Percentiles rank a stretch among this genome's conserved stretches.
phyloP scores from a whole-genome alignment of 2,329 filamentous ascomycete species.

The Aspergillus oerlinghausenensis region DNA sequence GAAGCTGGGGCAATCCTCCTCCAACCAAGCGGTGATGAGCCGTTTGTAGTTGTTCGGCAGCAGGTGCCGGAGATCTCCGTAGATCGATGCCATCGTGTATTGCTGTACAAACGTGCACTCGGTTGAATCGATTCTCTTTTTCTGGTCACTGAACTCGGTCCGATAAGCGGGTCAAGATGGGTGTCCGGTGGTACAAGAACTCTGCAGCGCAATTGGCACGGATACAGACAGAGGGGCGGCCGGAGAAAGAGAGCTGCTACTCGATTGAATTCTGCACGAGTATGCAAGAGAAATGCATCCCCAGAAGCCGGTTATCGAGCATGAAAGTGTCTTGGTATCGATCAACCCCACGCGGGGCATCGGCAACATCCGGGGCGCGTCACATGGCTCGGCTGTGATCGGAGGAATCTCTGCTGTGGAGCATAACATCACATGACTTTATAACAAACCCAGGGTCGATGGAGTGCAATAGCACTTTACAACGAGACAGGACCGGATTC shows the following conservation, averaged over 20 bases:
- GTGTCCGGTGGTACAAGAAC: not conserved
- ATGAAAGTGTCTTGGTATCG: not conserved
- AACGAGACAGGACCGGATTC: not conserved
- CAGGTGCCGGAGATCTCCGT: slow-evolving; percentile 64
- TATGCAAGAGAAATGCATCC: not conserved
- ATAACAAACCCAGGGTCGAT: too few species aligned
- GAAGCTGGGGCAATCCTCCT: slow-evolving; percentile 93
- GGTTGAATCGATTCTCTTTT: too few species aligned
- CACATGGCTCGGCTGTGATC: not conserved
- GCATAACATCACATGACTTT: not conserved
- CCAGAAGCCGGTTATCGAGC: not conserved
- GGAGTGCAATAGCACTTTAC: not conserved
- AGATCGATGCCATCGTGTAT: slow-evolving; percentile 49
- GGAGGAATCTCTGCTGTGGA: not conserved
- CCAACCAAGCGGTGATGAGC: slow-evolving; percentile 76
- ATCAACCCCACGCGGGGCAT: not conserved
- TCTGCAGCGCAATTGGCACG: not conserved
- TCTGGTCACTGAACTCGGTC: not conserved
- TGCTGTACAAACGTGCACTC: not conserved
- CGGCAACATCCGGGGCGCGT: not conserved
- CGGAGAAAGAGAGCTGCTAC: not conserved
- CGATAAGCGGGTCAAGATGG: not conserved
- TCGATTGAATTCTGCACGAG: not conserved
- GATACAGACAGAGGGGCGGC: not conserved
- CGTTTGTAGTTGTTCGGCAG: slow-evolving; percentile 82